Evolutionary conservation across 2,329 filamentous ascomycete species (phyloP), one percentile per base, ranked within the genome.

Genomic region (Zalaria obscura): DNA sequence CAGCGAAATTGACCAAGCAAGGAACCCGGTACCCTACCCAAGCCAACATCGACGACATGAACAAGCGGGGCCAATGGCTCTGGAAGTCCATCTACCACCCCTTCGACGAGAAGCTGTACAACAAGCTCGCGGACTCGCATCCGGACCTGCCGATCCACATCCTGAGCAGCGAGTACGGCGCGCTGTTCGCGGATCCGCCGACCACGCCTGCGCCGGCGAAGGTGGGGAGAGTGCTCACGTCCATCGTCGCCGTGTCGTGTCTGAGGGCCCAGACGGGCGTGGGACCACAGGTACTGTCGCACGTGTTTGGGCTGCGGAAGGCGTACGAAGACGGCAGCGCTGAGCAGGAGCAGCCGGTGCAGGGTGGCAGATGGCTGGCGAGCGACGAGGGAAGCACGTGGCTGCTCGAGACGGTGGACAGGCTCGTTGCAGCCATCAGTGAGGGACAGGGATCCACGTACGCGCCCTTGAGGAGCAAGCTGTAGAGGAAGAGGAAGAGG

Each of bases 111-210:
- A 88, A 87, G 61, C 70, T 93, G 4, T 68, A 77, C 43, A 64
- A 69, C 39, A 84, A 81, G 61, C 74, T 93, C 1, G 81, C 75
- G 0, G 69, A 70, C n/a, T 77, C 79, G 7, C 85, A 93, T 55
- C 85, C 85, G 0, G 85, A 91, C 56, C 62, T 93, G 25, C 85
- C 85, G 0, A 80, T 88, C 3, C 78, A 85, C 54, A 91, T 93
- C 50, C 65, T 91, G 9, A 70, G 78, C 48, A 73, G 70, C 39
- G 80, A 89, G 56, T 93, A 93, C 57, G 78, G 78, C 0, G 75
- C 75, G 1, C 59, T 91, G 8, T 75, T 93, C 32, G 73, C 80
- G 0, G 80, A 91, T 50, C 83, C 83, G 1, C 58, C 68, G 0
- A 52, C 42, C 5, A 44, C 50, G 32, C 44, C 48, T 3, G 40